Evolutionary conservation across 495 filamentous ascomycete genomes (phyloP).

Genomic region (Aspergillus carlsbadensis): DNA sequence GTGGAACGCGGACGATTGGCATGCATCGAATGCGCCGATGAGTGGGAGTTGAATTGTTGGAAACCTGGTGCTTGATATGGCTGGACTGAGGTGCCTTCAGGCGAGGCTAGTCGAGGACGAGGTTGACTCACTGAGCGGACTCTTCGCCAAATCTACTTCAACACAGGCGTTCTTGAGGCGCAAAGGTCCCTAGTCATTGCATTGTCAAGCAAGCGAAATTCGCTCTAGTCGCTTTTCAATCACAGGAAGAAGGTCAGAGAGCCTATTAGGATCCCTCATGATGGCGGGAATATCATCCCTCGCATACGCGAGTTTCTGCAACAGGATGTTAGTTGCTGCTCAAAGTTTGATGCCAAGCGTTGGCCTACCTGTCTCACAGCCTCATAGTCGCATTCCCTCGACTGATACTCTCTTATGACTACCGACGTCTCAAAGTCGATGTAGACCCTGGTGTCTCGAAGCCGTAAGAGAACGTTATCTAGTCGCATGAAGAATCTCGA

Average conservation of each 20-base stretch:
- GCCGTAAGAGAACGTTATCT: conserved; percentile 80
- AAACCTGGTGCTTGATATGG: no score
- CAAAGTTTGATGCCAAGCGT: background rate
- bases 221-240: conserved; percentile 58
- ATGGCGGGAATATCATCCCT: conserved; percentile 75
- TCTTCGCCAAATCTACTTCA: background rate
- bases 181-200: background rate
- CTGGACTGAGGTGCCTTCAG: no score
- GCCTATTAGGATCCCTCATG: conserved; percentile 78
- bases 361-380: conserved; percentile 67
- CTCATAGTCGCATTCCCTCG: conserved; percentile 76
- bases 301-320: conserved; percentile 64
- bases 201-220: conserved; percentile 21
- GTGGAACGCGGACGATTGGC: no score
- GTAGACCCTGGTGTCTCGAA: conserved; percentile 89
- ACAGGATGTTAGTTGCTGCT: conserved; percentile 9
- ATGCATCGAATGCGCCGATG: no score
- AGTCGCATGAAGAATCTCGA: conserved; percentile 90
- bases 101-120: no score
- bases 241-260: conserved; percentile 70
- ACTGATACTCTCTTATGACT: conserved; percentile 85
- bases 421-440: conserved; percentile 81
- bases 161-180: background rate
- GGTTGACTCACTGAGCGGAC: background rate
- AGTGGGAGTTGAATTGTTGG: no score